phyloP scores from a whole-genome alignment of 495 filamentous ascomycete genomes.

The Penicillium tannophilum region DNA sequence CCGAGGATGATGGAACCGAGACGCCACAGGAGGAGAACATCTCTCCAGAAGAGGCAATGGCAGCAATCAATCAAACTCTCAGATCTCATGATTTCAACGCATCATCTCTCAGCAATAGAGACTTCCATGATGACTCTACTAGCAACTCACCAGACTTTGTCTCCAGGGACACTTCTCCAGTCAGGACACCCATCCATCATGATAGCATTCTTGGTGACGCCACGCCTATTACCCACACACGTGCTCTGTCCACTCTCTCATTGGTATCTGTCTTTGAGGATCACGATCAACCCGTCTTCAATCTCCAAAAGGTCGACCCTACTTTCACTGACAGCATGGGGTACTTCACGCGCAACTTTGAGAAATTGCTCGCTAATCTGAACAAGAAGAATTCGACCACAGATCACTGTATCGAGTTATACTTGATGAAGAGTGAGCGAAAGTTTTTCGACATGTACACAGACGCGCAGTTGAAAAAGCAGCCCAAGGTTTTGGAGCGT shows the following conservation, averaged over 20 bases:
- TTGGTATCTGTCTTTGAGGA: conserved; percentile 52
- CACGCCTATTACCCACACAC: neutral
- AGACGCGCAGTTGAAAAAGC: conserved; percentile 55
- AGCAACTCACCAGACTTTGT: neutral
- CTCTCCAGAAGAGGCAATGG: conserved; percentile 26
- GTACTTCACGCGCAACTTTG: conserved; percentile 61
- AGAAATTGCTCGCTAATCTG: conserved; percentile 59
- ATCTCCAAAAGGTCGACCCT: conserved; percentile 68
- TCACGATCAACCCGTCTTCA: conserved; percentile 64
- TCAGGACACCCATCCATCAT: neutral
- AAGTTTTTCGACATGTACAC: conserved; percentile 67
- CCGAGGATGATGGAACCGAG: conserved; percentile 15
- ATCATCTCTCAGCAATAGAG: neutral
- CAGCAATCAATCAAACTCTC: conserved; percentile 20
- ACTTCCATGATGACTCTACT: neutral
- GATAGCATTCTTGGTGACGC: neutral
- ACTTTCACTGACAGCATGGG: conserved; percentile 72
- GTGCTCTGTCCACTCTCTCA: neutral
- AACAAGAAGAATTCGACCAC: conserved; percentile 58
- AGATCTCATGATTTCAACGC: conserved; percentile 12
- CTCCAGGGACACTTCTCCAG: neutral
- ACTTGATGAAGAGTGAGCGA: conserved; percentile 68
- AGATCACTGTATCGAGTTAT: conserved; percentile 68
- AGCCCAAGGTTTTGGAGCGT: conserved; percentile 36
- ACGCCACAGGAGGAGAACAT: conserved; percentile 21